Conservation (phyloP, 129 eudicot genomes). For the Pulicaria dysenterica region DNA sequence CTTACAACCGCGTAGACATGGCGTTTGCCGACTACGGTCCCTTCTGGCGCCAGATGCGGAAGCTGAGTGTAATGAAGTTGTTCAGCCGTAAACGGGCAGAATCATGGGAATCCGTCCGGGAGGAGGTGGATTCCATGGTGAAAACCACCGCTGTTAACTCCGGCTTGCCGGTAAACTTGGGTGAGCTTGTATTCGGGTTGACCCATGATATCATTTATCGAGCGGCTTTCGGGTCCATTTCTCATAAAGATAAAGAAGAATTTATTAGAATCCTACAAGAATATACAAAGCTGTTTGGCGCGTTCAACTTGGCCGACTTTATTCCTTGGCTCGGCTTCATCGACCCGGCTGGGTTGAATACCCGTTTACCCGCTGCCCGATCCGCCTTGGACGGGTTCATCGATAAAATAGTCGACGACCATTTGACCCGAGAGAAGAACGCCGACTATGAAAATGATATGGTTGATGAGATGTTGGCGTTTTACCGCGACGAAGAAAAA, state of each 20-base stretch:
- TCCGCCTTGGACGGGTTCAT: slow-evolving; percentile 73
- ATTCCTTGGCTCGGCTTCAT: slow-evolving; percentile 65
- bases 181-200: slow-evolving; percentile 75
- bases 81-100: slow-evolving; percentile 90
- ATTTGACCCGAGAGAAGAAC: slow-evolving; percentile 47
- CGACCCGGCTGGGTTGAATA: slow-evolving; percentile 73
- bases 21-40: slow-evolving; percentile 91
- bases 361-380: slow-evolving; percentile 61
- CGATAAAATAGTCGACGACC: slow-evolving; percentile 77
- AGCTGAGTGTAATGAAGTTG: slow-evolving; percentile 77
- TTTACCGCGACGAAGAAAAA: slow-evolving; percentile 57
- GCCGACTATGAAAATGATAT: slow-evolving; percentile 44
- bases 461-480: slow-evolving; percentile 85
- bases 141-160: slow-evolving; percentile 38
- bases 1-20: slow-evolving; percentile 85
- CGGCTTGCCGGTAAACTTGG: slow-evolving; percentile 58
- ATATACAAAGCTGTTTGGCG: slow-evolving; percentile 83
- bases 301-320: slow-evolving; percentile 82
- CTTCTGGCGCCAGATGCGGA: slow-evolving; percentile 95
- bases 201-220: slow-evolving; percentile 75
- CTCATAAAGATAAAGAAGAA: slow-evolving; percentile 68
- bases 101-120: slow-evolving; percentile 94
- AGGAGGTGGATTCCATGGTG: slow-evolving; percentile 71
- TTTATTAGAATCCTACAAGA: slow-evolving; percentile 80
- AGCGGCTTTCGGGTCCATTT: slow-evolving; percentile 85